Conservation (phyloP, 2,329 filamentous ascomycete species). For the Phyllosticta capitalensis region DNA sequence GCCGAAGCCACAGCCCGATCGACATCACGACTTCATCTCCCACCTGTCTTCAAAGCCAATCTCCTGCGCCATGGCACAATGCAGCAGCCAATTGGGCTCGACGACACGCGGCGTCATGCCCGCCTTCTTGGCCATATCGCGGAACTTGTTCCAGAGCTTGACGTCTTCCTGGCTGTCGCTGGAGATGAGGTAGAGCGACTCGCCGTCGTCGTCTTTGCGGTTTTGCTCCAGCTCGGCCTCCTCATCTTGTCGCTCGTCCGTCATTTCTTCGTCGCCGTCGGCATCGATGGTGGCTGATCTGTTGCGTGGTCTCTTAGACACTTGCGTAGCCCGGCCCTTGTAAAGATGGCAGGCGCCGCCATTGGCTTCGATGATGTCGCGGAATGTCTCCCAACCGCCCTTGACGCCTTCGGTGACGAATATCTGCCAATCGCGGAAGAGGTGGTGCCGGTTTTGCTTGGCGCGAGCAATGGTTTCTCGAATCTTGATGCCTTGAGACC, state of each 20-base stretch:
- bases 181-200: slow-evolving; percentile 67
- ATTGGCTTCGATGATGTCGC: slow-evolving; percentile 78
- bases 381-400: slow-evolving; percentile 76
- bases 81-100: slow-evolving; percentile 78
- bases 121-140: slow-evolving; percentile 65
- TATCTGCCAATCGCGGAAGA: slow-evolving; percentile 66
- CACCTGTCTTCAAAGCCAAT: slow-evolving; percentile 28
- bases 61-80: slow-evolving; percentile 81
- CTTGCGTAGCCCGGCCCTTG: slow-evolving; percentile 58
- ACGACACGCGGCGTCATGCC: slow-evolving; percentile 77
- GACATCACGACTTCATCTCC: neutral
- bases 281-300: slow-evolving; percentile 15
- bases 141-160: slow-evolving; percentile 70
- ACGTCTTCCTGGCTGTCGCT: slow-evolving; percentile 56
- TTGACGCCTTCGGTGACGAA: slow-evolving; percentile 75
- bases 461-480: slow-evolving; percentile 60
- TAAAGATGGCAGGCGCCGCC: slow-evolving; percentile 75
- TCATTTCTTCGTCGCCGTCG: slow-evolving; percentile 29
- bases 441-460: slow-evolving; percentile 62
- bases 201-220: slow-evolving; percentile 45
- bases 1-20: neutral
- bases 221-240: slow-evolving; percentile 18
- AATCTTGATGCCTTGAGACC: slow-evolving; percentile 60
- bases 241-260: slow-evolving; percentile 45
- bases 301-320: slow-evolving; percentile 27